Base-by-base conservation (phyloP, 495 filamentous ascomycete species). In the Sabuloglossum arenarium region DNA sequence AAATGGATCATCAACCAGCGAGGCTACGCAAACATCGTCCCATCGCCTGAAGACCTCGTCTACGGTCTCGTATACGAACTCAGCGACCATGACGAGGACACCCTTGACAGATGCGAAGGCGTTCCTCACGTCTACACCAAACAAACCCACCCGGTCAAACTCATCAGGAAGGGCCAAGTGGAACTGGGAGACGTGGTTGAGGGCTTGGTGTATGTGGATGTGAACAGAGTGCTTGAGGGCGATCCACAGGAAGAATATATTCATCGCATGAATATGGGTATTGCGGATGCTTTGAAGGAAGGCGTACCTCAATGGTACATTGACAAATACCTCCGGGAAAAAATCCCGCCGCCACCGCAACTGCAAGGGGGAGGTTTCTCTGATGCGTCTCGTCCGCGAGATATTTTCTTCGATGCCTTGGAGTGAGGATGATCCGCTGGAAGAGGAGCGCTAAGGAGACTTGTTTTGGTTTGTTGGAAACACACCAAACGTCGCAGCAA, bases 1-100 rank as follows among this genome's bases (percentile, higher is more conserved):
- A 67, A 70, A 53, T 86, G 81, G 80, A 69, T 82, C 12, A 85
- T 86, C 67, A 81, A 80, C 58, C 62, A 71, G 39, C 63, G 76
- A 6, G 83, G 83, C 5, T 86, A 85, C 62, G 84, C 84, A 8
- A 87, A 87, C 53, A 72, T 86, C 11, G 65, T 84, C 10, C 68
- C 69, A 9, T 68, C 67, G 0, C 6, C 31, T 0, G 64, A 63
- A 28, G 47, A 57, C 24, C 6, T 12, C 2, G 71, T 75, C 19
- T 76, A 68, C 51, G 78, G 80, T 60, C 60, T 86, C 39, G 63
- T 76, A 5, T 81, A 78, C 61, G 57, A 59, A 16, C 67, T 81
- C 9, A 59, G 59, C 9, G 25, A 53, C 2, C 31, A 56, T 0
- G 78, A 81, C 56, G 75, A 79, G 57, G 47, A 21, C 23, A 51